Percentiles rank a stretch among this genome's conserved stretches.
Evolutionary conservation across 2,329 filamentous ascomycete genomes (phyloP).

Genomic region (Huntiella savannae): DNA sequence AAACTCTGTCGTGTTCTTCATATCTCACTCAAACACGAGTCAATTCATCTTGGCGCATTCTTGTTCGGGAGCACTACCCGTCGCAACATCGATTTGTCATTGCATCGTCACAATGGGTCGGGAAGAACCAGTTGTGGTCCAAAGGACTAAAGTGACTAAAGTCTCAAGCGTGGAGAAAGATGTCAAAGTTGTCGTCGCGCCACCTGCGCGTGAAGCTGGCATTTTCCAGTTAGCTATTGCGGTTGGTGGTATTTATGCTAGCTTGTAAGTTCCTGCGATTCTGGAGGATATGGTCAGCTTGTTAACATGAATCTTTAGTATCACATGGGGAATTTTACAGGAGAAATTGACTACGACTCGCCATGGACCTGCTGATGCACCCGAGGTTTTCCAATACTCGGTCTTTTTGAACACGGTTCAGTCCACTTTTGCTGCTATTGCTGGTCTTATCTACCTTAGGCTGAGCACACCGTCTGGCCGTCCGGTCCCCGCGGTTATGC

Average conservation of each 20-base stretch:
- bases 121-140: conserved; percentile 48
- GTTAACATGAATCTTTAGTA: conserved; percentile 27
- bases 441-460: conserved; percentile 64
- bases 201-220: conserved; percentile 30
- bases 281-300: no score
- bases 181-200: not conserved
- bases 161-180: not conserved
- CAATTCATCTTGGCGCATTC: no score
- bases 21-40: no score
- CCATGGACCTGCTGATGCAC: conserved; percentile 45
- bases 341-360: conserved; percentile 90
- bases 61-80: no score
- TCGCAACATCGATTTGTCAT: no score
- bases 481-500: conserved; percentile 49
- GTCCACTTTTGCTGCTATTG: conserved; percentile 67
- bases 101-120: conserved; percentile 34
- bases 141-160: conserved; percentile 13
- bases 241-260: conserved; percentile 89
- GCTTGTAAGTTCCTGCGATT: conserved; percentile 49
- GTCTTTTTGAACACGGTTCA: conserved; percentile 95
- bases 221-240: conserved; percentile 63
- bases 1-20: no score
- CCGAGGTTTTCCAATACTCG: conserved; percentile 76
- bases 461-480: conserved; percentile 33
- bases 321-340: conserved; percentile 93